A percentile compares a stretch with the other conserved stretches of the same genome.
These are phyloP conservation scores for Osmozyma mogii DNA, from an alignment of 805 yeast species.

Conservation along the genomic window DNA sequence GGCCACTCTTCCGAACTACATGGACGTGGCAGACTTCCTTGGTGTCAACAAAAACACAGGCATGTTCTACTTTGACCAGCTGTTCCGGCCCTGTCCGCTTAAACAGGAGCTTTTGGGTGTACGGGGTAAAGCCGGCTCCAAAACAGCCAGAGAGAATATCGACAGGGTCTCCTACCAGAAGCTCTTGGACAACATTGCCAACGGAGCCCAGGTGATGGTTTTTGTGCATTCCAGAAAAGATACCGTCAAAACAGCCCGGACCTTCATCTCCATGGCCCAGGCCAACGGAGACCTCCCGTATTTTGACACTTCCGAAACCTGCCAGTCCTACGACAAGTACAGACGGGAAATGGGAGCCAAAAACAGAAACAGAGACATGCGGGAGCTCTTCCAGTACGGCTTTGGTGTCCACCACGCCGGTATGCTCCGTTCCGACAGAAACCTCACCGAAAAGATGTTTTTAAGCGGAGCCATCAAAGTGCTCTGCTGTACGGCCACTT, in stretches of 20 bases:
- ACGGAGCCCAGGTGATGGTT: constrained; percentile 89
- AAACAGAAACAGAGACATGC: constrained; percentile 68
- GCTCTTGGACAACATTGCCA: constrained; percentile 52
- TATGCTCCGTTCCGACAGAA: constrained; percentile 84
- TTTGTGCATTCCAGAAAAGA: constrained; percentile 90
- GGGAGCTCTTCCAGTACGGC: constrained; percentile 73
- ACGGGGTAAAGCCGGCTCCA: constrained; percentile 74
- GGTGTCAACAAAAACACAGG: constrained; percentile 88
- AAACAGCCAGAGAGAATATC: constrained; percentile 60
- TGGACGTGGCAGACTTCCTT: constrained; percentile 77
- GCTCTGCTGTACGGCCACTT: constrained; percentile 90
- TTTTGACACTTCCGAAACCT: constrained; percentile 49
- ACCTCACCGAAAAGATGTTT: constrained; percentile 82
- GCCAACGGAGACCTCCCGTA: constrained; percentile 46
- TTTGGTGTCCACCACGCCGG: constrained; percentile 98
- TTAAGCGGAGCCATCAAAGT: constrained; percentile 80
- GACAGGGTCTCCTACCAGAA: constrained; percentile 75
- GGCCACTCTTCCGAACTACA: constrained; percentile 14
- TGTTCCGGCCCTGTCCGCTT: constrained; percentile 90
- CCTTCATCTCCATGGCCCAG: constrained; percentile 61
- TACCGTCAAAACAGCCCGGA: constrained; percentile 74
- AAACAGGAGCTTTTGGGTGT: constrained; percentile 86
- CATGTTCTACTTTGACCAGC: constrained; percentile 88
- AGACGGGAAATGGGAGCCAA: constrained; percentile 58
- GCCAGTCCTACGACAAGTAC: constrained; percentile 34